Base-by-base conservation (phyloP, 2,329 filamentous ascomycete genomes). In the Atkinsonella hypoxylon region DNA sequence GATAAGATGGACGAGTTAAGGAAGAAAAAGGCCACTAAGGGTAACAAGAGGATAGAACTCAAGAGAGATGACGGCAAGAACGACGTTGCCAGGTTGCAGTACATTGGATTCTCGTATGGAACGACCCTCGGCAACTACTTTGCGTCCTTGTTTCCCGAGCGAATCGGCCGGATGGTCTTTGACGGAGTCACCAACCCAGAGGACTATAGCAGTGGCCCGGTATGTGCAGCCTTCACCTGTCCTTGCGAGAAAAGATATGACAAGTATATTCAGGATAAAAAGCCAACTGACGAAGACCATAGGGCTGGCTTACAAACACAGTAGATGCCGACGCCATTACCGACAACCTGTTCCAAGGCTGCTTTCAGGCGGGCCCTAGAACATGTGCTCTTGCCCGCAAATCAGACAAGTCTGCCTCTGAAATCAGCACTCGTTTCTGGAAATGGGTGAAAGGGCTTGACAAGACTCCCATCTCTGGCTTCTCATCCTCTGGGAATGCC, bases 71-170 rank as follows among this genome's bases (percentile, higher is more conserved):
- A 4, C 10, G 43, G 45, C 4, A 26, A 42, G 6, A 50, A 47
- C 17, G 39, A 57, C 22, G 48, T 56, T 1, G 51, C 53, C 2
- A 41, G 57, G 11, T 55, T 77, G 31, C 70, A 71, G 56, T 78
- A 75, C 55, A 70, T 72, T 63, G 74, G 75, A 0, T 69, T 77
- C 48, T 75, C 72, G 6, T 78, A 78, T 17, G 64, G 66, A 15
- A 66, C 64, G 2, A 17, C 64, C 0, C 57, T 68, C 0, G 66
- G 66, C 1, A 66, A 66, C 41, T 63, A 62, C 31, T 65, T 68
- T 53, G 62, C 65, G 2, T 62, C 65, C 31, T 59, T 68, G 61
- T 68, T 63, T 34, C 64, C 66, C 0, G 64, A 56, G 0, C 59
- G 66, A 3, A 57, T 75, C 9, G 70, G 65, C 0, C 65, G 71